Base-by-base conservation (phyloP, 1,284 basidiomycete genomes). In the Apiotrichum domesticum region DNA sequence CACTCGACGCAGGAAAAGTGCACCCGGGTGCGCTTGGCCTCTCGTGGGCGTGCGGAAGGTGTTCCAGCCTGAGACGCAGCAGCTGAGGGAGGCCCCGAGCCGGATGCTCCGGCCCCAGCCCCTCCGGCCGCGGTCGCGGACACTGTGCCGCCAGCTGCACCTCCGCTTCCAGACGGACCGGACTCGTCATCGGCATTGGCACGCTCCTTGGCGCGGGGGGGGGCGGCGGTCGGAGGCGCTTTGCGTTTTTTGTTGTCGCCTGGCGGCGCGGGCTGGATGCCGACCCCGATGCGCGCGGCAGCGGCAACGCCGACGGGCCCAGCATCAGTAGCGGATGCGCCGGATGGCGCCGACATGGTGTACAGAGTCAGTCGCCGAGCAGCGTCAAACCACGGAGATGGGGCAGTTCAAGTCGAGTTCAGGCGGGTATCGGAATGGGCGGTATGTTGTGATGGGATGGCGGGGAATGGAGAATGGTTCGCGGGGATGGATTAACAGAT, bases 1-100 rank as follows among this genome's bases (percentile, higher is more conserved):
- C 76, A 77, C 56, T 77, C 76, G 13, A 75, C 73, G 51, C 76
- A 76, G 9, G 69, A 71, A 57, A 76, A 76, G 58, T 75, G 74
- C 2, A 78, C 76, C 42, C 76, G 59, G 35, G 73, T 77, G 46
- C 76, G 63, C 60, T 77, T 75, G 2, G 61, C 64, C 50, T 68
- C 65, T 21, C 57, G 33, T 56, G 41, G 41, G 41, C 11, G 14
- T 14, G 62, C 35, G 53, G 58, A 35, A 52, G 62, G 37, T 47
- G 51, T 21, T 21, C 21, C 21, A 21, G 21, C 21, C 21, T 21
- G 21, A 21, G 21, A 21, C 21, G 21, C 21, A 21, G 21, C 21
- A 21, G 21, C 21, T 21, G 21, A 21, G 21, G 21, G 21, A 21
- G 34, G 51, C 59, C 40, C 39, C 54, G 53, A 3, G 67, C 67